Evolutionary conservation across 805 yeast genomes (phyloP), one percentile per base, ranked within the genome.

Genomic region (Torulaspora delbrueckii): DNA sequence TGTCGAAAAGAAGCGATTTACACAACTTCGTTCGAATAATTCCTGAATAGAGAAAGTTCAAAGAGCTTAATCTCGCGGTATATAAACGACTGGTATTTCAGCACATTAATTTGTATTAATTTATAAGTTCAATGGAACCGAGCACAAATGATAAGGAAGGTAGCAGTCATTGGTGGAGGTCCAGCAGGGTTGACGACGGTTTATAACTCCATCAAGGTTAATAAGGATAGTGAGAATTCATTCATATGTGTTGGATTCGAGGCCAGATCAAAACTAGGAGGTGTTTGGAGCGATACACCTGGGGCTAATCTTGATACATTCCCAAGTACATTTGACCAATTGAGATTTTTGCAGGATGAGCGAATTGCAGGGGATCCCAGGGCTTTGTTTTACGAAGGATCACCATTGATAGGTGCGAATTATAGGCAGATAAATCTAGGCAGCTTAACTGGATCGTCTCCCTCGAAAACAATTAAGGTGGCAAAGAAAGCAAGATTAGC

Each of bases 211-310:
- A 37, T 42, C 19, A 48, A 46, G 33, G 39, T 41, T 1, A 58
- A 56, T 18, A 69, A 69, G 44, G 55, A 60, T 7, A 58, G 63
- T 37, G 47, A 35, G 7, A 8, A n/a, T 12, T 41, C 48, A 8
- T 13, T 46, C 18, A 37, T 40, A 13, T 53, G 71, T 19, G 71
- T 70, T 10, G 76, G 70, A 1, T 74, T 73, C 55, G 79, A 74
- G 51, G 75, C 70, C 46, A 71, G 70, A 39, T 30, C 51, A 7
- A 59, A 53, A 19, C 58, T 73, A 24, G 79, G 78, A n/a, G 79
- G 78, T 1, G 67, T 72, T 5, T 74, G 78, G 78, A 53, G 61
- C 30, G 58, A 52, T 38, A 32, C 41, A 8, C 58, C 58, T 1
- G 56, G 56, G 3, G 34, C 39, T 9, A n/a, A 41, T 10, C 36